Evolutionary conservation across 805 yeast genomes (phyloP).

Genomic region (Candida michaelii): DNA sequence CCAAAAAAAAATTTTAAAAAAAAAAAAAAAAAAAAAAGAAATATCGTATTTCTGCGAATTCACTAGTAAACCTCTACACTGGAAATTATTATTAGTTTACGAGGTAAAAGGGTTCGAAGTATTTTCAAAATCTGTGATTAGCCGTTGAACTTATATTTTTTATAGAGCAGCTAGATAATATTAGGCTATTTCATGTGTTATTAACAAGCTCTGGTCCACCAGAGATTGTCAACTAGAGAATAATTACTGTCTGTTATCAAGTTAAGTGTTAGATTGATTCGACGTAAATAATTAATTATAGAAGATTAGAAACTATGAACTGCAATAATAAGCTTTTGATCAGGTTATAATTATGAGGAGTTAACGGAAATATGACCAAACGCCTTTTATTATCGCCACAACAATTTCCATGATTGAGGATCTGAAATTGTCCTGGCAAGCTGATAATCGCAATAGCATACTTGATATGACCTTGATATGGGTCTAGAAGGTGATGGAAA

Average conservation of each 20-base stretch:
- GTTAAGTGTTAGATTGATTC: too few relatives aligned
- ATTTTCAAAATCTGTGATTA: background rate
- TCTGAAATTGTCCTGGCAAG: background rate
- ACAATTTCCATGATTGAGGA: background rate
- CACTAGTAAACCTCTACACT: background rate
- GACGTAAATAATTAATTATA: too few relatives aligned
- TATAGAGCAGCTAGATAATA: background rate
- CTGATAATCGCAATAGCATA: background rate
- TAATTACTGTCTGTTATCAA: too few relatives aligned
- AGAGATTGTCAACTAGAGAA: too few relatives aligned
- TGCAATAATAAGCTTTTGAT: too few relatives aligned
- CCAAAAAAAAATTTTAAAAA: background rate
- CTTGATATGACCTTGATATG: background rate
- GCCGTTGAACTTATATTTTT: background rate
- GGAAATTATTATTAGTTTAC: background rate
- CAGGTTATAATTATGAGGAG: too few relatives aligned
- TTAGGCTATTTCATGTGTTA: background rate
- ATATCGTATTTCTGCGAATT: slow-evolving; percentile 1
- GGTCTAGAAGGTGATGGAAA: background rate
- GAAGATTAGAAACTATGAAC: too few relatives aligned
- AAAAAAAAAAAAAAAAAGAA: background rate
- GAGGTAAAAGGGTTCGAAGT: slow-evolving; percentile 1
- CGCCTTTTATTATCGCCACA: background rate
- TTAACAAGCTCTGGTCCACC: too few relatives aligned
- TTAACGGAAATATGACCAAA: background rate